Percentiles rank a stretch among this genome's conserved stretches.
Conservation (phyloP, 768 basidiomycete species). For the Phanerodontia chrysosporium region DNA sequence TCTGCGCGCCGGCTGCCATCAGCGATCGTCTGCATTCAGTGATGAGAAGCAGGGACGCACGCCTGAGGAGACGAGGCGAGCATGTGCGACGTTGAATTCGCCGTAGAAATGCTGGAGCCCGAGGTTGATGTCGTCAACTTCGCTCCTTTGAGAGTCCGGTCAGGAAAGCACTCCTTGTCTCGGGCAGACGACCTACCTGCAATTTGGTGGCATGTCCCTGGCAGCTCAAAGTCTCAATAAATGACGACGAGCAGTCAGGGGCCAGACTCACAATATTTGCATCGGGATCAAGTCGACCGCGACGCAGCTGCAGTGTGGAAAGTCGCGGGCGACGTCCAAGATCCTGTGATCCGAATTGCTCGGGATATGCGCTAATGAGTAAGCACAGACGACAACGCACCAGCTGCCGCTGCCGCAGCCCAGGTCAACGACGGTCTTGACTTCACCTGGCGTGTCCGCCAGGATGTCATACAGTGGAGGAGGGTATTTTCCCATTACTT, state of each 20-base stretch:
- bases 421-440: conserved; percentile 65
- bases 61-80: conserved; percentile 67
- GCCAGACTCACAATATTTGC: conserved; percentile 38
- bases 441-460: conserved; percentile 50
- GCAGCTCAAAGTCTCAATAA: conserved; percentile 7
- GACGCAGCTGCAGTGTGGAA: conserved; percentile 62
- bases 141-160: conserved; percentile 46
- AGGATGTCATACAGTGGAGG: conserved; percentile 54
- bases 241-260: conserved; percentile 7
- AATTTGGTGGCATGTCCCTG: conserved; percentile 67
- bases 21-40: conserved; percentile 8
- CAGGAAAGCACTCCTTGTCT: no score
- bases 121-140: conserved; percentile 82
- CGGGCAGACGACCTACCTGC: conserved; percentile 41
- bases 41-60: conserved; percentile 36
- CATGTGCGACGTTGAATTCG: conserved; percentile 73
- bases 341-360: conserved; percentile 46
- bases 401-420: conserved; percentile 80
- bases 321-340: conserved; percentile 68
- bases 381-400: conserved; percentile 32
- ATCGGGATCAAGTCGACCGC: conserved; percentile 81
- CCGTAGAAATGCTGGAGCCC: conserved; percentile 80
- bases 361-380: not conserved
- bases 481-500: conserved; percentile 65
- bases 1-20: conserved; percentile 36